A percentile compares a stretch with the other conserved stretches of the same genome.
Evolutionary conservation across 2,329 filamentous ascomycete genomes (phyloP).

Genomic region (Microcera coccophila): DNA sequence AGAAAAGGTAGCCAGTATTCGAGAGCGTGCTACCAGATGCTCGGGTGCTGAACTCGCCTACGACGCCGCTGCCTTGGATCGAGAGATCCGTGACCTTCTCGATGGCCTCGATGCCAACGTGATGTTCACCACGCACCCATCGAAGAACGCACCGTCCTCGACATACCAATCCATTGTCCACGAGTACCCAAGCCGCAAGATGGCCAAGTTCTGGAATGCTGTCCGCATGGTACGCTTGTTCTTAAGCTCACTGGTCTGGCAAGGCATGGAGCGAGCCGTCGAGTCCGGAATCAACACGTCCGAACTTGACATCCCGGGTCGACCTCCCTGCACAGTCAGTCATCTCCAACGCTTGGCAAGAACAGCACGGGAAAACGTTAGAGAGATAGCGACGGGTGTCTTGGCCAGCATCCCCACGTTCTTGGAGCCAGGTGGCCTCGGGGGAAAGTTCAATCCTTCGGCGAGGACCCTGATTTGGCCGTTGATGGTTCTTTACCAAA

Average conservation of each 20-base stretch:
- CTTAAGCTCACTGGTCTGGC: background rate
- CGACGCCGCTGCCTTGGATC: background rate
- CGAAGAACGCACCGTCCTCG: background rate
- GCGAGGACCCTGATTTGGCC: constrained; percentile 25
- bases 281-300: background rate
- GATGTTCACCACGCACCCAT: background rate
- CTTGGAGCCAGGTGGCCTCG: constrained; percentile 5
- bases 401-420: constrained; percentile 20
- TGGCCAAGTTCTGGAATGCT: background rate
- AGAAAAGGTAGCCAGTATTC: background rate
- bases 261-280: background rate
- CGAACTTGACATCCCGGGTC: too few relatives aligned
- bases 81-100: background rate
- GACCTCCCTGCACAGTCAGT: background rate
- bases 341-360: constrained; percentile 4
- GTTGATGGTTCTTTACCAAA: constrained; percentile 16
- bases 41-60: background rate
- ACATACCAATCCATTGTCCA: background rate
- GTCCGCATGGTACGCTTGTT: background rate
- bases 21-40: background rate
- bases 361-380: constrained; percentile 13
- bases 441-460: constrained; percentile 15
- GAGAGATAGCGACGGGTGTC: constrained; percentile 14
- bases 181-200: background rate
- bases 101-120: background rate